A percentile compares a stretch with the other conserved stretches of the same genome.
Conservation (phyloP, 2,329 filamentous ascomycete genomes). For the Trichoderma semiorbis region DNA sequence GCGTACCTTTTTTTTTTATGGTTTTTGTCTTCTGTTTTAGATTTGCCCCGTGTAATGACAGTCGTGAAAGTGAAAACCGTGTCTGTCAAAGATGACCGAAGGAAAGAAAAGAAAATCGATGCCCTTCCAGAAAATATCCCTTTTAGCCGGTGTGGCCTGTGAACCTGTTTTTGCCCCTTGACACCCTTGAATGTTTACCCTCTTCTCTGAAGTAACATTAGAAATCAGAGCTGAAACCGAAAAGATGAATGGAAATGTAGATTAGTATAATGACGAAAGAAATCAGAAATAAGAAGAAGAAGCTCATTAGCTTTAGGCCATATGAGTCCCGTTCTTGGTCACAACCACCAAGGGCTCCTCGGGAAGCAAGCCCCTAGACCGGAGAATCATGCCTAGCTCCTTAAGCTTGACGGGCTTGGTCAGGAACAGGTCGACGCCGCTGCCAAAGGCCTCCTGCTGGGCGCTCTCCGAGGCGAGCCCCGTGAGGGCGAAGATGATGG, state of each 20-base stretch:
- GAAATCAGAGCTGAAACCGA: background rate
- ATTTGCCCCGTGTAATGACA: background rate
- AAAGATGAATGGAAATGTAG: background rate
- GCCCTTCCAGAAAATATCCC: background rate
- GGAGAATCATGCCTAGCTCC: constrained; percentile 30
- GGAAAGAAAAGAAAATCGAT: background rate
- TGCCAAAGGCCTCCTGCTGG: constrained; percentile 51
- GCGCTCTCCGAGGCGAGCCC: constrained; percentile 48
- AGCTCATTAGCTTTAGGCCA: background rate
- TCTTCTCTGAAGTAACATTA: background rate
- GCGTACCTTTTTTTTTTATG: background rate
- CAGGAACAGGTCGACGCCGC: constrained; percentile 52
- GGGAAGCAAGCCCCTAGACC: constrained; percentile 13
- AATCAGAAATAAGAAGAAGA: background rate
- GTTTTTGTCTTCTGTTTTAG: background rate
- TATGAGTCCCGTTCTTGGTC: constrained; percentile 2
- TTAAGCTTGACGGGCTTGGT: constrained; percentile 51
- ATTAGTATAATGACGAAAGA: background rate
- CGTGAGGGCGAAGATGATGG: constrained; percentile 50
- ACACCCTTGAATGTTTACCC: background rate
- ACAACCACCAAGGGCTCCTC: constrained; percentile 1
- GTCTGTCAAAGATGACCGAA: background rate
- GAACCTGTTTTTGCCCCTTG: background rate
- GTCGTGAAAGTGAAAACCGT: background rate
- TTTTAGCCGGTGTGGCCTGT: background rate